Base-by-base conservation (phyloP, 2,329 filamentous ascomycete genomes). In the Chrysoporthe cubensis region DNA sequence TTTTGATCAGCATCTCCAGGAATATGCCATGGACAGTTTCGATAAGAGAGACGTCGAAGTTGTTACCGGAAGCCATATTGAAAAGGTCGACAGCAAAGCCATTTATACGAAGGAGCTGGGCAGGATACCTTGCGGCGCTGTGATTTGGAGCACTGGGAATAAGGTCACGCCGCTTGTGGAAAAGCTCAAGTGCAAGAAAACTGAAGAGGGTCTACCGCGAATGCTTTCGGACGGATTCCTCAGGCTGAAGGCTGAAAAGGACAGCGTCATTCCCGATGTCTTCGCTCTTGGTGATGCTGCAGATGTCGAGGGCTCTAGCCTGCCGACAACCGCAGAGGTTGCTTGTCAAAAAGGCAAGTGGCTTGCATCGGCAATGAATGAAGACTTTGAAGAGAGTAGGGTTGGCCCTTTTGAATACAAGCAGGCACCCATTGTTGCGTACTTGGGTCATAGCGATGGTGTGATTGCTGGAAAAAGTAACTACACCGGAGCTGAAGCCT, bases 341-440 rank as follows among this genome's bases (percentile, higher is more conserved):
- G 67, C 67, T 3, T 68, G 67, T n/a, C 67, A 68, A 26, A 68
- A 66, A 44, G 67, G 64, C 7, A 66, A 66, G n/a, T 68, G 67
- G 67, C 64, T 68, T 16, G 64, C 50, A 6, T 32, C 62, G 21
- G 67, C 67, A 7, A 52, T 68, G 18, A 68, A 68, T 43, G 54
- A 66, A 4, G 64, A 60, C 1, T 68, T 68, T 11, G 59, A 66
- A 1, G 64, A 63, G 52, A n/a, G 40, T 1, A 54, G 37, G 26
- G 52, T 68, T 16, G 13, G 18, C 44, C 26, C n/a, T 18, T 68
- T 68, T 7, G 50, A 63, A 7, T 68, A 68, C 54, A 62, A 52
- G 2, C 67, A 68, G 34, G 46, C 63, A 7, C 58, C 67, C 7
- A 57, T 68, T 37, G 67, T 68, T 16, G 67, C 67, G 9, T 68